These are phyloP conservation scores for Hortaea werneckii DNA, from an alignment of 2,329 filamentous ascomycete genomes.

Conservation along the genomic window DNA sequence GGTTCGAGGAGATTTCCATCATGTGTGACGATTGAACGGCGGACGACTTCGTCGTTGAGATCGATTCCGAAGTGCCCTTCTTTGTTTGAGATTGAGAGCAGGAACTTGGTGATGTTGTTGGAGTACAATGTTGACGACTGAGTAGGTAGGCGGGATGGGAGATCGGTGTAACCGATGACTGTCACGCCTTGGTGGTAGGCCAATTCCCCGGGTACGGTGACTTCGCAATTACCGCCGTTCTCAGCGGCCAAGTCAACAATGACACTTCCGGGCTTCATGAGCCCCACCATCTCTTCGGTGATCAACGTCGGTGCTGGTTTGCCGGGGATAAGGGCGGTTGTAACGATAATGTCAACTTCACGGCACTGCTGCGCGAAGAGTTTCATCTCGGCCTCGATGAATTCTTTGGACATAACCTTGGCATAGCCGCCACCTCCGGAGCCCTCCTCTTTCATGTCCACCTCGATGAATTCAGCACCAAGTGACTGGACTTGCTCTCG, in stretches of 20 bases:
- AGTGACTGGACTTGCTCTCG: conserved; percentile 84
- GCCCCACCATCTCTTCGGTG: conserved; percentile 66
- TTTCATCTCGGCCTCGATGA: conserved; percentile 87
- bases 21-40: conserved; percentile 72
- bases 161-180: conserved; percentile 79
- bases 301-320: conserved; percentile 75
- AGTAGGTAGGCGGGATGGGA: conserved; percentile 75
- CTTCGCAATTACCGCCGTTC: conserved; percentile 78
- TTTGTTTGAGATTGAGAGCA: conserved; percentile 70
- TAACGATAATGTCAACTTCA: conserved; percentile 88
- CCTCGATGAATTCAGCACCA: conserved; percentile 82
- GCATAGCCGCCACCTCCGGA: conserved; percentile 78
- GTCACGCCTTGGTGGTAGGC: conserved; percentile 66
- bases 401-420: conserved; percentile 90
- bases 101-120: conserved; percentile 85
- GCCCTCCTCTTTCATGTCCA: conserved; percentile 74
- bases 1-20: conserved; percentile 67
- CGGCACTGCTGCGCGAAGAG: conserved; percentile 77
- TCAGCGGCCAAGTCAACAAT: conserved; percentile 83
- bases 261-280: conserved; percentile 84
- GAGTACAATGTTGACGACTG: conserved; percentile 86
- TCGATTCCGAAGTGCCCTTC: conserved; percentile 74
- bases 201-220: conserved; percentile 64
- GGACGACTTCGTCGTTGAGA: conserved; percentile 72
- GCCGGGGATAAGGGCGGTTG: conserved; percentile 82